Percentiles rank a stretch among this genome's conserved stretches.
Evolutionary conservation across 163 green algal genomes (phyloP).

Genomic region (Scenedesmus sp.): DNA sequence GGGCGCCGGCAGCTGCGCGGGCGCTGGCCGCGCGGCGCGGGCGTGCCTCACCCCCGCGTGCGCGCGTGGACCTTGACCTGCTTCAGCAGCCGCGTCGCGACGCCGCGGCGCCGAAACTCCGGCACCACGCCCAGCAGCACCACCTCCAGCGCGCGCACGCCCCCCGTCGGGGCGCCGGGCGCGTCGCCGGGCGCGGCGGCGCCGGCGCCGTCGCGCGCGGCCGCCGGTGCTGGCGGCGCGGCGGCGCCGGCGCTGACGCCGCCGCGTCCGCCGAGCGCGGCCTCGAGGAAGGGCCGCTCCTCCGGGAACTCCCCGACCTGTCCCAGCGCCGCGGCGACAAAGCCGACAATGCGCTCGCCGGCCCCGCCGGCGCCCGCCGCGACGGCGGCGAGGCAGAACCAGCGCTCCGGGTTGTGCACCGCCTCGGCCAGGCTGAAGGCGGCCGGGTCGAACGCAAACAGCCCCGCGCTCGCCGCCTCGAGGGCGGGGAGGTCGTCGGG

Average conservation of each 20-base stretch:
- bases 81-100: constrained; percentile 32
- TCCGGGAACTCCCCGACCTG: constrained; percentile 21
- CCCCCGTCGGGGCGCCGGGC: not conserved
- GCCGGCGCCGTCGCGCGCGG: not conserved
- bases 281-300: not conserved
- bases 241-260: not conserved
- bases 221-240: not conserved
- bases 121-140: constrained; percentile 43
- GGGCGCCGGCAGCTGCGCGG: too few relatives aligned
- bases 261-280: not conserved
- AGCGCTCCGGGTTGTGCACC: constrained; percentile 22
- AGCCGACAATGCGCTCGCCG: constrained; percentile 33
- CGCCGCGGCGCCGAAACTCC: constrained; percentile 5
- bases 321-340: constrained; percentile 37
- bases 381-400: constrained; percentile 36
- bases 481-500: constrained; percentile 11
- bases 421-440: constrained; percentile 28
- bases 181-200: constrained; percentile 11
- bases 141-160: constrained; percentile 27
- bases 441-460: constrained; percentile 36
- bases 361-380: not conserved
- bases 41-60: constrained; percentile 20
- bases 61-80: constrained; percentile 27
- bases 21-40: too few relatives aligned
- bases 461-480: constrained; percentile 20